A percentile compares a stretch with the other conserved stretches of the same genome.
phyloP scores from a whole-genome alignment of 2,329 filamentous ascomycete genomes.

The Cytospora chrysosperma region DNA sequence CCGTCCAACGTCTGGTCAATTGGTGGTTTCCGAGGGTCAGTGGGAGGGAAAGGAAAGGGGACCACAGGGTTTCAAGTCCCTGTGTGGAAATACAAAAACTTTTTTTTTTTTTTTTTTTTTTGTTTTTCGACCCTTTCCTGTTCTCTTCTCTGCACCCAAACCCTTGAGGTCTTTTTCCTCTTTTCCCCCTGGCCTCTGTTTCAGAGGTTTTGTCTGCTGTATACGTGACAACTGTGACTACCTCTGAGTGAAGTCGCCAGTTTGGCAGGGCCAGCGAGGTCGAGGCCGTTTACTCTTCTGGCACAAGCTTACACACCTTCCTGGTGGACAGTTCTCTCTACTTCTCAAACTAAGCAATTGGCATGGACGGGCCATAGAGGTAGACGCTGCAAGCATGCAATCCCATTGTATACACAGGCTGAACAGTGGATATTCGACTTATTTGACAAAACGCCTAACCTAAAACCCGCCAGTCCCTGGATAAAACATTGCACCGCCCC shows the following conservation, averaged over 20 bases:
- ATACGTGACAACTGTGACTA: background rate
- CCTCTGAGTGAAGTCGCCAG: background rate
- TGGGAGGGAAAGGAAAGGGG: background rate
- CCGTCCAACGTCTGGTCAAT: background rate
- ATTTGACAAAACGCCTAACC: conserved; percentile 14
- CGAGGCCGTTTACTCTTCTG: too few relatives aligned
- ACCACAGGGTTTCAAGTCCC: background rate
- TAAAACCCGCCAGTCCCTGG: conserved; percentile 27
- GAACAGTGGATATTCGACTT: conserved; percentile 2
- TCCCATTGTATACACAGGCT: background rate
- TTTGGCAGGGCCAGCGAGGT: background rate
- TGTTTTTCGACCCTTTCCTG: background rate
- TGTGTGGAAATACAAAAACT: background rate
- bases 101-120: background rate
- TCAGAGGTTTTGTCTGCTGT: background rate
- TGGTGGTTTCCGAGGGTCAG: background rate
- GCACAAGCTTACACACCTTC: too few relatives aligned
- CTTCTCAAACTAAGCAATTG: background rate
- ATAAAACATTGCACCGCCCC: background rate
- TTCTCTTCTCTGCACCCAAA: background rate
- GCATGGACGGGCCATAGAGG: background rate
- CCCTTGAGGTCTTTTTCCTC: background rate
- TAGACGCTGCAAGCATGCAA: background rate
- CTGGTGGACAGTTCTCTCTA: too few relatives aligned
- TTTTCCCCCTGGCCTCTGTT: background rate